Conservation (phyloP, 768 basidiomycete species). For the Leccinellum rugosiceps region DNA sequence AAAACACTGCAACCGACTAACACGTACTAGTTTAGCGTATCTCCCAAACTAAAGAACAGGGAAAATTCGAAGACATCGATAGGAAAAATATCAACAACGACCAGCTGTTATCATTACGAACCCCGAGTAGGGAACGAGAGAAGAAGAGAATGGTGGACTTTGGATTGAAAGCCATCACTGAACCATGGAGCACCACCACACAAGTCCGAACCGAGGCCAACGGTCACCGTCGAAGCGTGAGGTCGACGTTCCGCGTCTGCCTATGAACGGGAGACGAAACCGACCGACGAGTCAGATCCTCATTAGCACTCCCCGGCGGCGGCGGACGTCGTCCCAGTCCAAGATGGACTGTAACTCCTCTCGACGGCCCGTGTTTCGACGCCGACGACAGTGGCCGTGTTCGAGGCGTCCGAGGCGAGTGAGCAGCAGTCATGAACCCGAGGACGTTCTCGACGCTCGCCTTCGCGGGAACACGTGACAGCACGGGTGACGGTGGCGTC, state of each 20-base stretch:
- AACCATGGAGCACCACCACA: background rate
- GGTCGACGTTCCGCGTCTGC: background rate
- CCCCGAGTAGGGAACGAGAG: background rate
- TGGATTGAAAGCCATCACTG: no score
- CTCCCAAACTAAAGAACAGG: background rate
- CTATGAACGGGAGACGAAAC: constrained; percentile 4
- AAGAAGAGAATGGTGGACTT: background rate
- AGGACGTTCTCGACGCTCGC: background rate
- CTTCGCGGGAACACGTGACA: background rate
- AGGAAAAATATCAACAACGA: background rate
- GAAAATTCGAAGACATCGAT: background rate
- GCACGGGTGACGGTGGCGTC: background rate
- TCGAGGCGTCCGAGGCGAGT: background rate
- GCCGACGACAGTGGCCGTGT: background rate
- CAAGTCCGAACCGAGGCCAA: background rate
- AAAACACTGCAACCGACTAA: background rate
- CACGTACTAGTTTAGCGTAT: background rate
- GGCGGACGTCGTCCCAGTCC: background rate
- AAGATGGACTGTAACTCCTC: background rate
- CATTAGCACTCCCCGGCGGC: background rate
- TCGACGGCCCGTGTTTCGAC: background rate
- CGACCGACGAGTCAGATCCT: constrained; percentile 3
- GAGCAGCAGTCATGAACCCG: background rate
- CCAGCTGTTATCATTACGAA: background rate
- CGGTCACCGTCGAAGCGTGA: background rate